Evolutionary conservation across 371 early-diverging fungal genomes (phyloP), one percentile per base, ranked within the genome.

Genomic region (Mortierella sp.): DNA sequence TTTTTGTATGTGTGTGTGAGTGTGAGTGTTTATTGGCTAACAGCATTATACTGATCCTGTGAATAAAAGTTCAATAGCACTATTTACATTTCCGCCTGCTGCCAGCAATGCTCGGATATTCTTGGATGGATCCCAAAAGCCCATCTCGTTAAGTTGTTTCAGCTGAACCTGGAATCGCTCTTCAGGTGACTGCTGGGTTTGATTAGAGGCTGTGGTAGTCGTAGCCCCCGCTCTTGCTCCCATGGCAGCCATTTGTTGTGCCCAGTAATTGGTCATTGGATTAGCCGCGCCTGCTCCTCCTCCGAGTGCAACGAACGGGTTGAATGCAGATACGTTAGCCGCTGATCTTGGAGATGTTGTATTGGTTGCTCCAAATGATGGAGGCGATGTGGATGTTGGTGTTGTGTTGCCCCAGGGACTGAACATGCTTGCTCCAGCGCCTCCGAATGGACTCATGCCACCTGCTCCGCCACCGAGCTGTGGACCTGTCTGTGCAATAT

Each of bases 81-180:
- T 96, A 77, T 97, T 89, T 35, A 98, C 97, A 79, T 97, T 93
- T 35, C 99, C 99, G 8, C 93, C 92, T 9, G 97, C 91, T 32
- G 91, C 87, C 26, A 89, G 86, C 83, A 99, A 87, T 1, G 96
- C 98, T 32, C 96, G 88, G 62, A 98, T 93, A 77, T 99, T 99
- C 85, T 94, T 93, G 9, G 90, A 85, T 16, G 95, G 93, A 84
- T 96, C 94, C 87, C 89, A 94, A 83, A 99, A 96, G 8, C 99
- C 99, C 99, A 99, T 99, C 54, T 98, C 99, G 74, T 92, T 94
- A 69, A 99, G 86, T 85, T 98, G 98, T 80, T 92, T 90, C 62
- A 99, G 88, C 84, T 99, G 97, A 24, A 90, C 91, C 73, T 93
- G 91, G 85, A 91, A 99, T 24, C 96, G 90, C 78, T 26, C 55